Conservation (phyloP, 345 rosid species). For the Populus simonii region DNA sequence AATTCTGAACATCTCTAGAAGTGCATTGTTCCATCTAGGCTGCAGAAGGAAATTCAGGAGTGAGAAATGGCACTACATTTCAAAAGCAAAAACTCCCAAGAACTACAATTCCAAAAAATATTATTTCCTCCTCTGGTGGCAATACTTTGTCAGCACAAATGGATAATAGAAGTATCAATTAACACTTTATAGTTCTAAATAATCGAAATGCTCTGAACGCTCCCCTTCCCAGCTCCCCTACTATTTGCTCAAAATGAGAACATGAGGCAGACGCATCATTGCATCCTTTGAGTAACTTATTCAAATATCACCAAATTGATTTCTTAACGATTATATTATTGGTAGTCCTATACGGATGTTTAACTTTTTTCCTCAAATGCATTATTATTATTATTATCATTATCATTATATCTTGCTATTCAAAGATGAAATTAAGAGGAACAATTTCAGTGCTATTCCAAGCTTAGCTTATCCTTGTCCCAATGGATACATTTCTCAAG, state of each 20-base stretch:
- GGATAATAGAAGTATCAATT: too few species aligned
- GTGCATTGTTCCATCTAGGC: conserved; percentile 88
- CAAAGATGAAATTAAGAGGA: not conserved
- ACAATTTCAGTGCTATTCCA: not conserved
- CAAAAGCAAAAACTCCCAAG: not conserved
- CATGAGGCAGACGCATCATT: not conserved
- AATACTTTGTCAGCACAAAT: not conserved
- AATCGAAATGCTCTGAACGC: not conserved
- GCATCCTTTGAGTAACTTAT: not conserved
- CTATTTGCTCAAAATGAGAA: not conserved
- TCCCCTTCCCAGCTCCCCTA: not conserved
- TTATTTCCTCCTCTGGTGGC: not conserved
- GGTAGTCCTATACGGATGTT: not conserved
- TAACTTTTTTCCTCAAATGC: not conserved
- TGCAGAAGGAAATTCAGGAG: conserved; percentile 26
- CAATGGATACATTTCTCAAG: not conserved
- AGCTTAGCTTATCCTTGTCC: not conserved
- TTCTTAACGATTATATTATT: not conserved
- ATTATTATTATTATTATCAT: too few species aligned
- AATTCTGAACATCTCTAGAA: conserved; percentile 77
- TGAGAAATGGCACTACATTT: not conserved
- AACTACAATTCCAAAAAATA: not conserved
- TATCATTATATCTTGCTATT: not conserved
- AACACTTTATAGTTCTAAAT: not conserved
- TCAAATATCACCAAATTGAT: not conserved